Base-by-base conservation (phyloP, 73 alveolate species). In the Paramecium primaurelia region DNA sequence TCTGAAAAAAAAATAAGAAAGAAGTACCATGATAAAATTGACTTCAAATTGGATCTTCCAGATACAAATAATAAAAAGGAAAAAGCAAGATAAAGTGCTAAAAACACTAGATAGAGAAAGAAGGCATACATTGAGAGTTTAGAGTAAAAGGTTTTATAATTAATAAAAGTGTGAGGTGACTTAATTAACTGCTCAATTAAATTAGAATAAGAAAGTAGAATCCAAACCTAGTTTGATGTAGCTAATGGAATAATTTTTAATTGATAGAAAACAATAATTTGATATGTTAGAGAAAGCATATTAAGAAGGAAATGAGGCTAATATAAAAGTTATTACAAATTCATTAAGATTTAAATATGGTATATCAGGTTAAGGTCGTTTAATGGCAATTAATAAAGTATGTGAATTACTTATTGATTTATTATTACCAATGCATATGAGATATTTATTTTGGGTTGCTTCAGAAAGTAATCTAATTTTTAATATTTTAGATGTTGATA, bases 361-460 rank as follows among this genome's bases (percentile, higher is more conserved):
- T 7, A 80, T 80, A 80, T 22, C 91, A 25, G 91, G 91, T 26
- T 16, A 45, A 80, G 91, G 91, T 34, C 49, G 91, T 22, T 26
- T 80, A 68, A 36, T 26, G 45, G 71, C 73, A 20, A 80, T 80
- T 11, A 49, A 80, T 44, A 42, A 80, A 26, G 20, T 45, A 32
- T 80, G 54, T 36, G 75, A 80, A 11, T 44, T 45, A 26, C 34
- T 80, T 1, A 47, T 80, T 6, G 91, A 80, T 80, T 80, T 44
- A 20, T 36, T 80, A 6, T 49, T 80, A 20, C 91, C 91, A 10
- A 80, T 80, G 91, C 91, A 80, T 80, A 80, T 80, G 91, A 40
- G 91, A 80, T 80, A 80, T n/a, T 12, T 80, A 42, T 80, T 80
- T 80, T 80, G 91, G 91, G 91, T 80, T 22, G 91, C 91, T 32